Evolutionary conservation across 441 rosid genomes (phyloP).

Genomic region (Erodium chrysanthum): DNA sequence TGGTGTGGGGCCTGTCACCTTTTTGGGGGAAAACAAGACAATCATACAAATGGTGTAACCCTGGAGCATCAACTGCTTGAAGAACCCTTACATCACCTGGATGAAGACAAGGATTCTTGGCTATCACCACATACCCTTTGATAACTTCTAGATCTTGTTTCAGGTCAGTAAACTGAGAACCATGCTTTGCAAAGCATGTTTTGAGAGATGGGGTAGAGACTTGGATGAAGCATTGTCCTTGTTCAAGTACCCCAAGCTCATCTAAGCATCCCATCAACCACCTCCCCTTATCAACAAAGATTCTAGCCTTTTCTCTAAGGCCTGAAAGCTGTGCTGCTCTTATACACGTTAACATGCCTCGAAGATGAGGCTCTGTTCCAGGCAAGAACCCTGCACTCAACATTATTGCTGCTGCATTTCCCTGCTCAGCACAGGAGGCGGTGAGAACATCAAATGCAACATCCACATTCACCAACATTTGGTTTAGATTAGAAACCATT

Average conservation of each 20-base stretch:
- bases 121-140: slow-evolving; percentile 60
- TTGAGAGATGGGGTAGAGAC: slow-evolving; percentile 62
- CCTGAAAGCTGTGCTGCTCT: slow-evolving; percentile 88
- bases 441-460: slow-evolving; percentile 80
- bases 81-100: slow-evolving; percentile 84
- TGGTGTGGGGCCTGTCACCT: slow-evolving; percentile 78
- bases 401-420: slow-evolving; percentile 77
- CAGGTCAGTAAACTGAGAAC: slow-evolving; percentile 48
- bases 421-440: slow-evolving; percentile 71
- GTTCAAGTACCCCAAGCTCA: slow-evolving; percentile 64
- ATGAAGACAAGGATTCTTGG: slow-evolving; percentile 94
- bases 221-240: slow-evolving; percentile 87
- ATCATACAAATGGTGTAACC: slow-evolving; percentile 61
- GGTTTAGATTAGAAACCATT: slow-evolving; percentile 56
- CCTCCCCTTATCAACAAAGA: slow-evolving; percentile 72
- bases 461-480: slow-evolving; percentile 56
- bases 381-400: slow-evolving; percentile 86
- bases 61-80: slow-evolving; percentile 80
- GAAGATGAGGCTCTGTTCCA: slow-evolving; percentile 65
- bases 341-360: slow-evolving; percentile 77
- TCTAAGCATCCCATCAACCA: slow-evolving; percentile 96
- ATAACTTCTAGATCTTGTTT: slow-evolving; percentile 50
- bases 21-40: slow-evolving; percentile 84
- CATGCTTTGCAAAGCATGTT: slow-evolving; percentile 68
- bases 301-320: slow-evolving; percentile 77